Conservation (phyloP, 192 early-diverging fungal genomes). For the Backusella macrospora region DNA sequence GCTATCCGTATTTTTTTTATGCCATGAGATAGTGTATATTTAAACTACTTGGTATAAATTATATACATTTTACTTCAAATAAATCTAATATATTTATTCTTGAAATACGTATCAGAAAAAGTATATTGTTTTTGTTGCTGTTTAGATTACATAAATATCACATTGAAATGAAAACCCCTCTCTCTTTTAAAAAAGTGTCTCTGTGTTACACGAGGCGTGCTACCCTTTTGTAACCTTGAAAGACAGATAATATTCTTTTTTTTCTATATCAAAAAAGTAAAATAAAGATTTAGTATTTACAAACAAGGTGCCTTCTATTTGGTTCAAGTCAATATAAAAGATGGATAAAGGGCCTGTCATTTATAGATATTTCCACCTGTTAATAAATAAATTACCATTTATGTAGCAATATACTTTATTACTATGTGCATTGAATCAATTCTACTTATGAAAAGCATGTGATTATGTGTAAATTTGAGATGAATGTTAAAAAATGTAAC, state of each 20-base stretch:
- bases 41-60: no score
- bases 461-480: conserved; percentile 8
- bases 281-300: not conserved
- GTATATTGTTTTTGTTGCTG: not conserved
- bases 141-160: not conserved
- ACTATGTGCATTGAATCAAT: not conserved
- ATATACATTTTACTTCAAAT: no score
- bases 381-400: not conserved
- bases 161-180: not conserved
- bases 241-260: not conserved
- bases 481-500: conserved; percentile 11
- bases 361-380: not conserved
- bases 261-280: not conserved
- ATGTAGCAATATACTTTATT: not conserved
- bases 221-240: not conserved
- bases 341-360: not conserved
- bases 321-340: not conserved
- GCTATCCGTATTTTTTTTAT: no score
- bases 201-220: not conserved
- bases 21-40: no score
- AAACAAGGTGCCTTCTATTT: not conserved
- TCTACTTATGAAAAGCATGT: conserved; percentile 3
- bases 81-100: no score
- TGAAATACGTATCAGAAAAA: no score
- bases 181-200: not conserved